Base-by-base conservation (phyloP, 208 protist genomes). In the Crithidia thermophila region DNA sequence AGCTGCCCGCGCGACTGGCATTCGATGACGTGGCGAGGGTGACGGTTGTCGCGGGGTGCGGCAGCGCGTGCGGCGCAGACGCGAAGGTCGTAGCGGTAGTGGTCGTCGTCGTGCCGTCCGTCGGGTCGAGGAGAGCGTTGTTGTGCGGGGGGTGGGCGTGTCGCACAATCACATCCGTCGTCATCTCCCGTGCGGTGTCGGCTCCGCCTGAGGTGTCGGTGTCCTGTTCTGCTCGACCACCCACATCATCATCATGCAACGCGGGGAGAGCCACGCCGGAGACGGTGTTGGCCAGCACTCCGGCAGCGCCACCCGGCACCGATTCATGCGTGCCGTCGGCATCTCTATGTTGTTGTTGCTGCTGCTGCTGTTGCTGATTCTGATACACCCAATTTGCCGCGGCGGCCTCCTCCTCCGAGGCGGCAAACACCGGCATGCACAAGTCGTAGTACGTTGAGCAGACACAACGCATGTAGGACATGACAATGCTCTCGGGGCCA, bases 381-480 rank as follows among this genome's bases (percentile, higher is more conserved):
- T 59, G 34, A 28, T 21, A 39, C 27, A 65, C 61, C 64, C 46
- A 58, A n/a, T 58, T 58, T 34, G 42, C 36, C 49, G 43, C 45
- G 25, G 39, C 36, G 28, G 30, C 50, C 28, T 66, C 64, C 39
- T 51, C 49, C 21, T 57, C 72, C 2, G 43, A 60, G 56, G 33
- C 25, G 39, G 50, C 36, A 6, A 58, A 31, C 2, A 60, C 52
- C 10, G 63, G 62, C 37, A 66, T 25, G 56, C 70, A 58, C 10
- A 82, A 45, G 25, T 85, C 46, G 52, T 87, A 92, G 31, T 75
- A 66, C 52, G 56, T 63, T 4, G 84, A 79, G 27, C 71, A 75
- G 13, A 79, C 72, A 59, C 59, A 79, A 23, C 69, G 79, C 47
- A 86, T 74, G 65, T 89, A 91, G 3, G 63, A 42, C 45, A 82